Evolutionary conservation across 495 filamentous ascomycete species (phyloP).

Genomic region (Stereocaulon alpinum): DNA sequence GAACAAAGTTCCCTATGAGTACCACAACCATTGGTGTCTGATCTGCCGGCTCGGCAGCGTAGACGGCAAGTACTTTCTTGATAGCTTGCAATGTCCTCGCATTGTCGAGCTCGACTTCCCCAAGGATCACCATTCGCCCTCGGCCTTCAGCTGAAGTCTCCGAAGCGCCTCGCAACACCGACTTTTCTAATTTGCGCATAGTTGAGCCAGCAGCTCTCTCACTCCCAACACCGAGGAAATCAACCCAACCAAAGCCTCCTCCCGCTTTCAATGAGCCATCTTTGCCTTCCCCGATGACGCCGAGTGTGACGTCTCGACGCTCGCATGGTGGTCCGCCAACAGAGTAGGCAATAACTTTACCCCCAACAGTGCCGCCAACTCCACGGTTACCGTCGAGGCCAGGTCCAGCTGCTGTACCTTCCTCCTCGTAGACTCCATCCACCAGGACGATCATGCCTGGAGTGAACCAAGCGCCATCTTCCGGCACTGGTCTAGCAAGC

Average conservation of each 20-base stretch:
- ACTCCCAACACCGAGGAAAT: constrained; percentile 85
- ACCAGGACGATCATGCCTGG: constrained; percentile 93
- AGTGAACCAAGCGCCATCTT: constrained; percentile 79
- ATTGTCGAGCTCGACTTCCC: constrained; percentile 77
- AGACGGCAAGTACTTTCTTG: constrained; percentile 59
- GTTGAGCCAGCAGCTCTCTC: constrained; percentile 71
- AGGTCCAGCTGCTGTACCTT: constrained; percentile 55
- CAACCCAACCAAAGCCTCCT: constrained; percentile 88
- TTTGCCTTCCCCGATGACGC: constrained; percentile 45
- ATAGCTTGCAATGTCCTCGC: constrained; percentile 67
- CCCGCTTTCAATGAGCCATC: constrained; percentile 50
- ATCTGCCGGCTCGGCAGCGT: constrained; percentile 50
- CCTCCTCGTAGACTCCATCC: constrained; percentile 91
- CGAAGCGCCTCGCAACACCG: constrained; percentile 23
- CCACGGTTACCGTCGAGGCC: constrained; percentile 65
- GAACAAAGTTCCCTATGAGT: constrained; percentile 76
- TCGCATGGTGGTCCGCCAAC: constrained; percentile 87
- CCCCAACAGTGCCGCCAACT: constrained; percentile 79
- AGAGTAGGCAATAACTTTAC: constrained; percentile 78
- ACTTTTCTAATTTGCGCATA: constrained; percentile 64
- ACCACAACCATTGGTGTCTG: constrained; percentile 68
- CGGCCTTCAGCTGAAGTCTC: constrained; percentile 28
- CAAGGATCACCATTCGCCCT: constrained; percentile 56
- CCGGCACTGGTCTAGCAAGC: constrained; percentile 69
- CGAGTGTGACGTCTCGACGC: constrained; percentile 65